Evolutionary conservation across 1,139 yeast genomes (phyloP), one percentile per base, ranked within the genome.

Genomic region (Diutina neorugosa): DNA sequence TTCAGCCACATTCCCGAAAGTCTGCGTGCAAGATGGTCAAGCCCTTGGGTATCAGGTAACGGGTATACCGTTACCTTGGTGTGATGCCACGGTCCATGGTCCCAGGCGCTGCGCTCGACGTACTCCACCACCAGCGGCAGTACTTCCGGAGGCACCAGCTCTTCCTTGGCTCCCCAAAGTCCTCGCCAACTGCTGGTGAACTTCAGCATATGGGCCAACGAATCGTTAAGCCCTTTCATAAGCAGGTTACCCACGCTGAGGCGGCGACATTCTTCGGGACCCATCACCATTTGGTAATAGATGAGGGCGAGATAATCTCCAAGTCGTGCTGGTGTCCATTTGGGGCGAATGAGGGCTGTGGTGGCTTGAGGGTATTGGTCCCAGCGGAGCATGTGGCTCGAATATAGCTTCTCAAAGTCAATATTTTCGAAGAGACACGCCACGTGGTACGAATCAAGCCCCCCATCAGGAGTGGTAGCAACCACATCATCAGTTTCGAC

Each of bases 61-160:
- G 50, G 18, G 14, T 23, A 27, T 2, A 27, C n/a, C 20, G 37
- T 16, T 1, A 46, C n/a, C 9, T 25, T 46, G 23, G 40, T 27
- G 19, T 19, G 37, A 3, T n/a, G 23, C 50, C 50, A 46, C 6
- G 50, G 50, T 5, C 41, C 23, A 4, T 16, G 18, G 16, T 9
- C 20, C 37, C 18, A 11, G 14, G 19, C 16, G n/a, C 21, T n/a
- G 9, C 50, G 31, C 18, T 11, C 20, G 16, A 46, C 21, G 31
- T 46, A 46, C n/a, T 46, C 50, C n/a, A 46, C 21, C 8, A 46
- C 50, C 37, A 23, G 50, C 11, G n/a, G 37, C 50, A 46, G 50
- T 9, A 46, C 50, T 21, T 23, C 48, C 5, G 37, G 37, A 9
- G 37, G 16, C 14, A 21, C 14, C 21, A 41, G 11, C 18, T n/a